Evolutionary conservation across 768 basidiomycete genomes (phyloP), one percentile per base, ranked within the genome.

Genomic region (Boletus sp.): DNA sequence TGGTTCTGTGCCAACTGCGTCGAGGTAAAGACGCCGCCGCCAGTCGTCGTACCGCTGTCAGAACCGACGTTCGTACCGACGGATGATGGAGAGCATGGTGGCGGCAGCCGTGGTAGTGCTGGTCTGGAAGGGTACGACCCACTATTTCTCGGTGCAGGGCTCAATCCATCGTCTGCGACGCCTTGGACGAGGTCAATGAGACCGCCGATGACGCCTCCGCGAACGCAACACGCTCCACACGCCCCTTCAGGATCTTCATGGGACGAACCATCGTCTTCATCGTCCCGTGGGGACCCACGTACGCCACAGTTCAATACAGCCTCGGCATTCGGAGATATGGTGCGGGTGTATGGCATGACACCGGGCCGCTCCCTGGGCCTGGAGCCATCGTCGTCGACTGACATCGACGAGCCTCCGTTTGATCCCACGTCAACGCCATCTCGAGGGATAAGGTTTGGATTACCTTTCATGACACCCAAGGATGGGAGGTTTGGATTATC

Each of bases 371-470:
- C 69, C 30, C 66, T 71, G 45, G 77, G 77, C 30, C 66, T 71
- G 45, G 77, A 78, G 38, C 45, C 56, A 5, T 39, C 44, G 27
- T 44, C 54, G 35, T 51, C 55, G 17, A 69, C 58, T 45, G 34
- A 53, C 5, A 69, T 70, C 21, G 82, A 85, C 17, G 83, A 83
- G 39, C 73, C 77, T 6, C 80, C 83, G 1, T 92, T 90, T 63
- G 88, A 92, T 67, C 88, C 88, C 6, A 83, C 84, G 25, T 86
- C 87, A 19, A 90, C 89, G 9, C 89, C 89, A 4, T 90, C 89
- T n/a, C 76, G 89, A 41, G 87, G 88, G 5, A 83, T 89, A 60
- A 82, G 75, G 62, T 83, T 88, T 60, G 76, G 76, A 40, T 64
- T 70, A 15, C 72, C 83, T 3, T 85, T 85, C 61, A 71, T 78